phyloP scores from a whole-genome alignment of 2,329 filamentous ascomycete species.

The Trichoderma afroharzianum region DNA sequence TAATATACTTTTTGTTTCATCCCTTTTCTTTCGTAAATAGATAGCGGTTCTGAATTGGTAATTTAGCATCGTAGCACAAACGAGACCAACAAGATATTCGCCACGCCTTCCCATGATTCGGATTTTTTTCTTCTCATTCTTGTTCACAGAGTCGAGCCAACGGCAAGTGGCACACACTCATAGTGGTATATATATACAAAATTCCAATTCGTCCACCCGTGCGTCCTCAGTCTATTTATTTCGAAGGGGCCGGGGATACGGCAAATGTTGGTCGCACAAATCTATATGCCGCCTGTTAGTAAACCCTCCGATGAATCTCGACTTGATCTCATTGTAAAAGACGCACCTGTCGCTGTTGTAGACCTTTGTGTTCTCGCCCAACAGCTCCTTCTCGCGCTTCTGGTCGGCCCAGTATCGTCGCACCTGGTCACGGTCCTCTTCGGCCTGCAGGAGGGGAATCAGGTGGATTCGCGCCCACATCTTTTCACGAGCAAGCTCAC shows the following conservation, averaged over 20 bases:
- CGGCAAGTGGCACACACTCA: slow-evolving; percentile 4
- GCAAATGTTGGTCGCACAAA: slow-evolving; percentile 80
- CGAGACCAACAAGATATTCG: neutral
- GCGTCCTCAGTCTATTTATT: slow-evolving; percentile 41
- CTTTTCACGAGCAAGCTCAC: slow-evolving; percentile 93
- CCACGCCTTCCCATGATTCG: neutral
- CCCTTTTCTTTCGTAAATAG: neutral
- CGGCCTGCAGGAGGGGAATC: slow-evolving; percentile 88
- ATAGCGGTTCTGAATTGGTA: neutral
- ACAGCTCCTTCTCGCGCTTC: slow-evolving; percentile 82
- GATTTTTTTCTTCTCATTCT: neutral
- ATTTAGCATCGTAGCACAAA: neutral
- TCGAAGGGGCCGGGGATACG: slow-evolving; percentile 62
- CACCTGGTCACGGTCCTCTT: slow-evolving; percentile 94
- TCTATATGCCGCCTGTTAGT: slow-evolving; percentile 39
- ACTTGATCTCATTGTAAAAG: neutral
- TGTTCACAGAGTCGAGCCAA: neutral
- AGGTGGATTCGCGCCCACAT: slow-evolving; percentile 97
- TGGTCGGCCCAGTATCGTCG: slow-evolving; percentile 81
- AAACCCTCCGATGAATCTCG: neutral
- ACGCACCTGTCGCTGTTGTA: slow-evolving; percentile 85
- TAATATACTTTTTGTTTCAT: neutral
- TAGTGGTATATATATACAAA: slow-evolving; percentile 19
- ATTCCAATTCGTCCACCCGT: neutral
- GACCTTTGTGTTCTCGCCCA: slow-evolving; percentile 78